Conservation (phyloP, 1,139 yeast genomes). For the Hansenula sp. region DNA sequence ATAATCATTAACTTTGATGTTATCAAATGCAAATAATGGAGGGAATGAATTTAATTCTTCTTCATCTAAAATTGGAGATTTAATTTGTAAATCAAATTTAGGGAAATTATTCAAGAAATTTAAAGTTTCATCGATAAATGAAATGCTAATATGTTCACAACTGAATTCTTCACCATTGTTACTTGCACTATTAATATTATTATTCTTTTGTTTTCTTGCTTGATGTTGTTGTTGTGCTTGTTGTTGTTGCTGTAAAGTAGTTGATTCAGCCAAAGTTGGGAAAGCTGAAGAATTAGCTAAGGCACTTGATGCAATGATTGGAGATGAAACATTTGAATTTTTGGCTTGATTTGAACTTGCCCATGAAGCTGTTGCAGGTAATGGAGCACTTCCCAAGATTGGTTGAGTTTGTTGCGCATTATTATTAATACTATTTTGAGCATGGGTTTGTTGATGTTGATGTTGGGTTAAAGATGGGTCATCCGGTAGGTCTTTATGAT, state of each 20-base stretch:
- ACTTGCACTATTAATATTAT: constrained; percentile 17
- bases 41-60: constrained; percentile 33
- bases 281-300: constrained; percentile 57
- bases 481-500: constrained; percentile 5
- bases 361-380: constrained; percentile 30
- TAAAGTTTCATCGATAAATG: constrained; percentile 33
- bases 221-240: constrained; percentile 26
- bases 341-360: constrained; percentile 32
- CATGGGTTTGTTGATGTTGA: constrained; percentile 24
- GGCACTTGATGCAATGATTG: constrained; percentile 35
- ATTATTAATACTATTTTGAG: constrained; percentile 16
- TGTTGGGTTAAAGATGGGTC: constrained; percentile 7
- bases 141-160: constrained; percentile 29
- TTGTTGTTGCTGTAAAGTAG: constrained; percentile 34
- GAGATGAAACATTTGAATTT: constrained; percentile 21
- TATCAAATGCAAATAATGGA: constrained; percentile 39
- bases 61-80: constrained; percentile 30
- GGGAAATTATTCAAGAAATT: constrained; percentile 25
- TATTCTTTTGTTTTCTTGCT: constrained; percentile 24
- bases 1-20: constrained; percentile 18
- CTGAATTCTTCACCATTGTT: constrained; percentile 27
- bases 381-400: constrained; percentile 19
- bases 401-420: constrained; percentile 11
- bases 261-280: constrained; percentile 70
- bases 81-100: constrained; percentile 30